Conservation (phyloP, 148 eudicot species). For the Fallopia convolvulus region DNA sequence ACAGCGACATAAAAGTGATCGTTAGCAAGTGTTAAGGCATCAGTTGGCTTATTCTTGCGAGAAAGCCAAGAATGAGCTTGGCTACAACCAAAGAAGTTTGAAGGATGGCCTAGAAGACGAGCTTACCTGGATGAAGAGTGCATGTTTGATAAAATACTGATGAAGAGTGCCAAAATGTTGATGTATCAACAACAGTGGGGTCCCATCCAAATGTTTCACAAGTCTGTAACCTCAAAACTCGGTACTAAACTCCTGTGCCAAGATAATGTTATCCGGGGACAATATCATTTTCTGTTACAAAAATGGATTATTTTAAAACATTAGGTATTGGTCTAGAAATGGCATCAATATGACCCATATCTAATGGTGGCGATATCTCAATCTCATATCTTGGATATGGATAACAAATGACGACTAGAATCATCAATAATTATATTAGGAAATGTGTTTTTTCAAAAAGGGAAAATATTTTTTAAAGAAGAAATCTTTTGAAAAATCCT, state of each 20-base stretch:
- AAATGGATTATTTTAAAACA: too few relatives aligned
- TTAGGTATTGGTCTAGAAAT: too few relatives aligned
- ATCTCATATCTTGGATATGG: too few relatives aligned
- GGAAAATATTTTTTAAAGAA: not conserved
- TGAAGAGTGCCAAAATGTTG: not conserved
- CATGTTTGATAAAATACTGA: constrained; percentile 57
- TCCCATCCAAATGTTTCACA: not conserved
- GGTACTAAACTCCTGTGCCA: too few relatives aligned
- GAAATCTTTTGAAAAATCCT: not conserved
- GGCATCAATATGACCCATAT: too few relatives aligned
- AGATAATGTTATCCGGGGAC: too few relatives aligned
- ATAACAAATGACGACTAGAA: too few relatives aligned
- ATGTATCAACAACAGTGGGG: not conserved
- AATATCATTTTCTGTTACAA: too few relatives aligned
- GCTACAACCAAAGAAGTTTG: constrained; percentile 74
- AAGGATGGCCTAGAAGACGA: constrained; percentile 72
- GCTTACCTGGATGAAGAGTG: constrained; percentile 71
- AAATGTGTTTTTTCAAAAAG: not conserved
- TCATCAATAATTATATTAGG: not conserved
- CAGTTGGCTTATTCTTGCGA: constrained; percentile 85
- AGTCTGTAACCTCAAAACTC: not conserved
- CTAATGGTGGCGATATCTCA: too few relatives aligned
- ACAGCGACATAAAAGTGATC: too few relatives aligned
- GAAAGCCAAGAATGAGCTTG: constrained; percentile 65
- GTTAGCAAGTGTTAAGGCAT: constrained; percentile 35